Conservation (phyloP, 345 rosid species). For the Murraya koenigii region DNA sequence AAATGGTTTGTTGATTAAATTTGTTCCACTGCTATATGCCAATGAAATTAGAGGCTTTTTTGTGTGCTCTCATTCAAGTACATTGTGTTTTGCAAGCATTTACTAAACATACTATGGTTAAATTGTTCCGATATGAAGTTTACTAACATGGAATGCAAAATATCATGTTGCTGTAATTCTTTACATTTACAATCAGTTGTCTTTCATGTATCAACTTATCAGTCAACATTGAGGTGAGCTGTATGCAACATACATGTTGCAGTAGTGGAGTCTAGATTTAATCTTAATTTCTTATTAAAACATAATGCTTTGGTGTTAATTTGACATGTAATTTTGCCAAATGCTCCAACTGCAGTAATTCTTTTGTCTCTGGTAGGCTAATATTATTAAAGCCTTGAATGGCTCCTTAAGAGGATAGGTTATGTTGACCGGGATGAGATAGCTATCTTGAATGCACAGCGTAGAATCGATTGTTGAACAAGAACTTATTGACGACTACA, state of each 20-base stretch:
- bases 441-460: slow-evolving; percentile 77
- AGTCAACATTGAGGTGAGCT: background rate
- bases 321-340: background rate
- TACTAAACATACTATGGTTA: background rate
- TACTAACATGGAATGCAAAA: background rate
- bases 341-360: slow-evolving; percentile 14
- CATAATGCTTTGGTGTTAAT: background rate
- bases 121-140: background rate
- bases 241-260: background rate
- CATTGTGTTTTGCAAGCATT: background rate
- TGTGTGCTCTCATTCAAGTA: background rate
- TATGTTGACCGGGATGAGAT: slow-evolving; percentile 60
- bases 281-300: background rate
- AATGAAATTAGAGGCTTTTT: slow-evolving; percentile 90
- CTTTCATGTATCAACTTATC: background rate
- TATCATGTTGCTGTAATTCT: background rate
- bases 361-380: slow-evolving; percentile 50
- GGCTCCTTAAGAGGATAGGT: slow-evolving; percentile 41
- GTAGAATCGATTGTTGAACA: slow-evolving; percentile 68
- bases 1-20: slow-evolving; percentile 89
- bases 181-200: background rate
- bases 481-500: slow-evolving; percentile 75
- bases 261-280: background rate
- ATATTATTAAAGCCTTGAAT: slow-evolving; percentile 48
- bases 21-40: slow-evolving; percentile 84